Percentiles rank a stretch among this genome's conserved stretches.
Conservation (phyloP, 768 basidiomycete species). For the Pleurotus cornucopiae region DNA sequence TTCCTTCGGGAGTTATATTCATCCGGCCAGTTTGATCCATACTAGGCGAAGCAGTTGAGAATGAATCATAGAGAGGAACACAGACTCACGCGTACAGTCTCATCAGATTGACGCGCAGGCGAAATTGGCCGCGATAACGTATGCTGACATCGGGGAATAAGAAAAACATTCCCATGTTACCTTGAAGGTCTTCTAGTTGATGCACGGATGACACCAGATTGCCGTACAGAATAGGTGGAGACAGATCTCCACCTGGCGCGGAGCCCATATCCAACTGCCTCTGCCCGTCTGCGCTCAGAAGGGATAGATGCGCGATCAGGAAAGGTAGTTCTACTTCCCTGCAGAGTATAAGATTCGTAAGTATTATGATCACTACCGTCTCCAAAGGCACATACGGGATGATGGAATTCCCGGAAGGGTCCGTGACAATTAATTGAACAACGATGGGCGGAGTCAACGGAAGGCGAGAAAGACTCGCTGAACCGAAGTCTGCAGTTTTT, state of each 20-base stretch:
- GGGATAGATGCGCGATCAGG: conserved; percentile 76
- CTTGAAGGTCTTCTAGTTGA: conserved; percentile 74
- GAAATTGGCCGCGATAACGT: conserved; percentile 71
- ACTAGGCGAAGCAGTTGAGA: conserved; percentile 20
- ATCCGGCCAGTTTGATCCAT: conserved; percentile 47
- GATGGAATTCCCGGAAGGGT: conserved; percentile 64
- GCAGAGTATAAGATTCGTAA: conserved; percentile 16
- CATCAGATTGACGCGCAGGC: conserved; percentile 69
- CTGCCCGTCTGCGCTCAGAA: conserved; percentile 67
- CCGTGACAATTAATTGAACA: conserved; percentile 72
- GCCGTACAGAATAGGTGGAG: conserved; percentile 73
- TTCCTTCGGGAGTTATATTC: conserved; percentile 54
- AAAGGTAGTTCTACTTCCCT: conserved; percentile 88
- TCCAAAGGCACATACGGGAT: conserved; percentile 61
- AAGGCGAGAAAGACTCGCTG: conserved; percentile 68
- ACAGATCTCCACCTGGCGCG: conserved; percentile 38
- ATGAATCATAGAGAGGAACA: conserved; percentile 11
- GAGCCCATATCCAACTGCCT: conserved; percentile 63
- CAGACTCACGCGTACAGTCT: conserved; percentile 67
- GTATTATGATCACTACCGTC: background rate
- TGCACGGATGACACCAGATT: conserved; percentile 82
- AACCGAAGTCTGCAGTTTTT: conserved; percentile 78
- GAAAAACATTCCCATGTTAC: conserved; percentile 81
- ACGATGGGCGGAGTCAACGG: conserved; percentile 84
- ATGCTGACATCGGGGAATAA: conserved; percentile 90